A percentile compares a stretch with the other conserved stretches of the same genome.
Conservation (phyloP, 1,284 basidiomycete genomes). For the Ustilago tritici region DNA sequence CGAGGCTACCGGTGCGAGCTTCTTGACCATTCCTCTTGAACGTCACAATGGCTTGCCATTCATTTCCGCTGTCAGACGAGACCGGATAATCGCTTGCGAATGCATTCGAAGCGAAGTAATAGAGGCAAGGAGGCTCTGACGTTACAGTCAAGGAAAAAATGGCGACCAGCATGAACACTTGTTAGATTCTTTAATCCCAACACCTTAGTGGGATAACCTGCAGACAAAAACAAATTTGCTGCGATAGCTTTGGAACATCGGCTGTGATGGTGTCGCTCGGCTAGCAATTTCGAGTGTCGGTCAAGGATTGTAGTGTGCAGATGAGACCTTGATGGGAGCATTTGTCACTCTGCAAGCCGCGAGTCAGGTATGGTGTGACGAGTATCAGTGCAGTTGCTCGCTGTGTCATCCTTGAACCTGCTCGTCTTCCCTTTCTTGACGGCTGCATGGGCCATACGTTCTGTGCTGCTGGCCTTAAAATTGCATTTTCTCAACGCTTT, state of each 20-base stretch:
- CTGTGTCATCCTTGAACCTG: too few relatives aligned
- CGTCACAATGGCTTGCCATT: background rate
- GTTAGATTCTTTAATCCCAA: too few relatives aligned
- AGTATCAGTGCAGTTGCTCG: too few relatives aligned
- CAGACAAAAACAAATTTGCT: too few relatives aligned
- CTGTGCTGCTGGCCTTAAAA: background rate
- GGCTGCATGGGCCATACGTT: conserved; percentile 11
- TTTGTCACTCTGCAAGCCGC: background rate
- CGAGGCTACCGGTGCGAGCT: too few relatives aligned
- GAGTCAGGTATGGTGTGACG: too few relatives aligned
- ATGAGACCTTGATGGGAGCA: background rate
- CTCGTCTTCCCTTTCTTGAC: background rate
- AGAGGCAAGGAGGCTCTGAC: background rate
- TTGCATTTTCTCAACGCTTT: conserved; percentile 9
- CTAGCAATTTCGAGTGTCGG: background rate
- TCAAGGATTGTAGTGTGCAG: conserved; percentile 5
- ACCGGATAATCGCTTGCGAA: background rate
- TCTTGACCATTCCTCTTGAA: too few relatives aligned
- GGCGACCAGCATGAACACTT: background rate
- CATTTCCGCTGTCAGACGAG: too few relatives aligned
- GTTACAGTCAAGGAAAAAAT: background rate
- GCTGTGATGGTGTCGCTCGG: background rate
- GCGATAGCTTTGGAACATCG: too few relatives aligned
- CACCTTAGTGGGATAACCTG: too few relatives aligned
- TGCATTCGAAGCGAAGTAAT: background rate